phyloP scores from a whole-genome alignment of 2,329 filamentous ascomycete genomes.

The Emericellopsis cladophorae region DNA sequence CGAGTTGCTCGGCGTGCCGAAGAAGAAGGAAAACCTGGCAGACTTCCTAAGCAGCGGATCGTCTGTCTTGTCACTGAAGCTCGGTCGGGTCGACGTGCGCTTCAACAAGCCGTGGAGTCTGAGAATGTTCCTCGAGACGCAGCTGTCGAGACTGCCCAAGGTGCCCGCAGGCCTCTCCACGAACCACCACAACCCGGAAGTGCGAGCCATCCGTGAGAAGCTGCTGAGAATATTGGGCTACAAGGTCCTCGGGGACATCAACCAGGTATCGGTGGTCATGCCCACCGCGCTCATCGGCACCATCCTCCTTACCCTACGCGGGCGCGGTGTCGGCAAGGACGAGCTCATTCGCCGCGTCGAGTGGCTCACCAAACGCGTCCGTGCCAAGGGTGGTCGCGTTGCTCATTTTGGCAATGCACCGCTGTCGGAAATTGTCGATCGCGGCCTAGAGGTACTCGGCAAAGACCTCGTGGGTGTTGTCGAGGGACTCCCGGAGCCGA shows the following conservation, averaged over 20 bases:
- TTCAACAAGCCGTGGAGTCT: slow-evolving; percentile 97
- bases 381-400: slow-evolving; percentile 78
- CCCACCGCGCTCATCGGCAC: slow-evolving; percentile 93
- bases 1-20: slow-evolving; percentile 85
- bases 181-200: slow-evolving; percentile 31
- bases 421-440: slow-evolving; percentile 71
- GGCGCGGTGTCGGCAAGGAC: slow-evolving; percentile 76
- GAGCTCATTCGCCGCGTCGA: slow-evolving; percentile 80
- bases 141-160: slow-evolving; percentile 43
- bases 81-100: slow-evolving; percentile 86
- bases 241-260: slow-evolving; percentile 86
- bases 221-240: slow-evolving; percentile 82
- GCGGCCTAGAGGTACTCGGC: slow-evolving; percentile 83
- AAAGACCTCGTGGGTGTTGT: slow-evolving; percentile 76
- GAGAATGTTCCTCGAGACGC: slow-evolving; percentile 65
- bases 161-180: slow-evolving; percentile 28
- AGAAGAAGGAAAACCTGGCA: slow-evolving; percentile 85
- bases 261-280: slow-evolving; percentile 94
- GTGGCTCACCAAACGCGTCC: slow-evolving; percentile 75
- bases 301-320: slow-evolving; percentile 78
- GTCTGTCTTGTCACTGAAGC: slow-evolving; percentile 74
- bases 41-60: slow-evolving; percentile 79
- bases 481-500: slow-evolving; percentile 72
- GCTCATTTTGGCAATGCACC: slow-evolving; percentile 81
- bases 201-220: slow-evolving; percentile 48